These are phyloP conservation scores for Podospora comata DNA, from an alignment of 495 filamentous ascomycete genomes.

Conservation along the genomic window DNA sequence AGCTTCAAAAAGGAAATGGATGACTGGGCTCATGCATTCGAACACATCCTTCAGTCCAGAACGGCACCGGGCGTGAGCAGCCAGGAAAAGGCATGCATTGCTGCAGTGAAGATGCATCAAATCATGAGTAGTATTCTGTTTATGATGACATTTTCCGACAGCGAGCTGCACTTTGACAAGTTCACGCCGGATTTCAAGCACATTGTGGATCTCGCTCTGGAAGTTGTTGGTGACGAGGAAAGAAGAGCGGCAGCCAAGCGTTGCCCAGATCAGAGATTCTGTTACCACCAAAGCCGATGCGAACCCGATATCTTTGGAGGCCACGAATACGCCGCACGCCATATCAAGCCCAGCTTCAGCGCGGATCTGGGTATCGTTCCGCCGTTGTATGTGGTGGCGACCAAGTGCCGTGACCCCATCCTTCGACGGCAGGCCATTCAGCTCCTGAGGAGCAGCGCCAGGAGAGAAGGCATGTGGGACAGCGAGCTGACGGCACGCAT, in stretches of 20 bases:
- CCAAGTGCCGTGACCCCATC: constrained; percentile 55
- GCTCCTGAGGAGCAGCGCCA: constrained; percentile 49
- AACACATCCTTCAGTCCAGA: constrained; percentile 47
- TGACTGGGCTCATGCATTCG: constrained; percentile 51
- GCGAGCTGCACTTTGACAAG: constrained; percentile 47
- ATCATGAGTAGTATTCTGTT: constrained; percentile 52
- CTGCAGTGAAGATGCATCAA: constrained; percentile 54
- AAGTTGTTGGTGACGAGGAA: constrained; percentile 51
- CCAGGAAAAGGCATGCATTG: constrained; percentile 53
- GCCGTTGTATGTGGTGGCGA: constrained; percentile 55
- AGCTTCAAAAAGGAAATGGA: constrained; percentile 45
- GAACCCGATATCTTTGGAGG: constrained; percentile 41
- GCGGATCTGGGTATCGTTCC: constrained; percentile 54
- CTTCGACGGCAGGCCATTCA: constrained; percentile 56
- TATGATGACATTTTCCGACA: constrained; percentile 51
- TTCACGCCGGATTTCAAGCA: constrained; percentile 39
- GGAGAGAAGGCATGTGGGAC: constrained; percentile 64
- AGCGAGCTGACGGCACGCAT: constrained; percentile 54
- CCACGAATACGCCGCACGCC: constrained; percentile 41
- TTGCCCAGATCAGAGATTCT: constrained; percentile 43
- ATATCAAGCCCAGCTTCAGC: constrained; percentile 53
- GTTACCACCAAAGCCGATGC: constrained; percentile 39
- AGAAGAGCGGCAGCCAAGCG: constrained; percentile 43
- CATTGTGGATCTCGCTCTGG: constrained; percentile 45
- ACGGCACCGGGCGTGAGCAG: constrained; percentile 46